Conservation (phyloP, 148 eudicot species). For the Fagopyrum esculentum region DNA sequence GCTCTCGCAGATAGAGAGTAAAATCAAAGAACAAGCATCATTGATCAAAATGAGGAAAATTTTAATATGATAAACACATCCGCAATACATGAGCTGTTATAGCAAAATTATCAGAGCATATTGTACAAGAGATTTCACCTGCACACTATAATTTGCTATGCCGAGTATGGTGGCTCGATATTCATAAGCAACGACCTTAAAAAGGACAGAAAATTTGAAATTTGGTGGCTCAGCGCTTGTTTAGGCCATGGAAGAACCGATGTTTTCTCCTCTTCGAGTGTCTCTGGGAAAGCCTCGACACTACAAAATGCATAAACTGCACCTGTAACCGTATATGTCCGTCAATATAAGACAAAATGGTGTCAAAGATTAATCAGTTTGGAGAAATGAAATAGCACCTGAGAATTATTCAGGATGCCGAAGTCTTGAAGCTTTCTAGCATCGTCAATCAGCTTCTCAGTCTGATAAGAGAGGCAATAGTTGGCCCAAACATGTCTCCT, state of each 20-base stretch:
- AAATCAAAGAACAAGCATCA: not conserved
- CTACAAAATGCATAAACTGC: conserved; percentile 66
- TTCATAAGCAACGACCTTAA: not conserved
- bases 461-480: conserved; percentile 67
- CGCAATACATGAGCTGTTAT: not conserved
- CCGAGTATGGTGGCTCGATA: not conserved
- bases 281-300: conserved; percentile 46
- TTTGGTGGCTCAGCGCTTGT: conserved; percentile 21
- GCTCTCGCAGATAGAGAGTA: not conserved
- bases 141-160: not conserved
- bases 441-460: conserved; percentile 74
- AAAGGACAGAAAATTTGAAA: not conserved
- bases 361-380: not conserved
- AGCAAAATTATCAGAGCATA: not conserved
- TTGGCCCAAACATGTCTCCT: conserved; percentile 97
- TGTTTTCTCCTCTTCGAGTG: conserved; percentile 80
- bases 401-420: conserved; percentile 78
- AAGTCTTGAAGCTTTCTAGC: conserved; percentile 53
- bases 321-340: conserved; percentile 37
- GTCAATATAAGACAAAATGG: not conserved
- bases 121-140: not conserved
- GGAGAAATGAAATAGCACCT: conserved; percentile 32
- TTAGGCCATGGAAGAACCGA: conserved; percentile 85
- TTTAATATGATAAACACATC: not conserved
- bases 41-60: not conserved